These are phyloP conservation scores for thale cress (Arabidopsis thaliana) DNA, from an alignment of 345 rosid genomes.

Conservation along the genomic window TAIR10.1 NC_003076.8:19234501-19235000, in stretches of 20 bases:
- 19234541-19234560: conserved; percentile 72
- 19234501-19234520: conserved; percentile 12
- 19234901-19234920: conserved; percentile 22
- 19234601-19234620: conserved; percentile 94
- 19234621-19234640: conserved; percentile 85
- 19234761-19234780: conserved; percentile 79
- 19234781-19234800: conserved; percentile 90
- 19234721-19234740: conserved; percentile 97
- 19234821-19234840: conserved; percentile 88
- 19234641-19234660: conserved; percentile 56
- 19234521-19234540: conserved; percentile 11
- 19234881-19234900: conserved; percentile 21
- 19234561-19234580: conserved; percentile 74
- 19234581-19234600: conserved; percentile 97
- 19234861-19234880: conserved; percentile 26
- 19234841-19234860: neutral
- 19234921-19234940: conserved; percentile 18
- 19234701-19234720: conserved; percentile 20
- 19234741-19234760: conserved; percentile 97
- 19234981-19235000: neutral
- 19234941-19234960: neutral
- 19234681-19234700: too few species aligned
- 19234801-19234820: conserved; percentile 89
- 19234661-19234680: neutral
- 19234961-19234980: neutral